Evolutionary conservation across 352 stramenopile genomes (phyloP), one percentile per base, ranked within the genome.

Genomic region (Globisporangium carolinianum): DNA sequence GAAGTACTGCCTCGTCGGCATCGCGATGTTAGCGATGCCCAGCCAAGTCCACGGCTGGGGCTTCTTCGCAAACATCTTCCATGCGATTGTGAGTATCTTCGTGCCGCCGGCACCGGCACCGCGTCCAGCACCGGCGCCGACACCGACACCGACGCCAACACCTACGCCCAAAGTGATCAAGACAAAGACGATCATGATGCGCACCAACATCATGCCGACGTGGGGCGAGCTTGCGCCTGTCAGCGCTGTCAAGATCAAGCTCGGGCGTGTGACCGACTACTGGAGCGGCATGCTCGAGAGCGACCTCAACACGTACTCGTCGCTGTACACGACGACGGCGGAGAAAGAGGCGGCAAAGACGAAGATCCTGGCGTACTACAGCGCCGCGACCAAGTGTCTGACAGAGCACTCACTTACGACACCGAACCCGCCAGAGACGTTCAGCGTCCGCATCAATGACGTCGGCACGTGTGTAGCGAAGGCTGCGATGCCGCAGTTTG

Each of bases 131-230:
- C 53, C 53, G 14, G 8, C 47, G 2, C 55, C 55, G 15, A 15
- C 35, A n/a, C 54, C 46, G 9, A 18, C 47, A 7, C 47, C 55
- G 8, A 55, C 24, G 18, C 39, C 52, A 10, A 18, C 52, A 17
- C 51, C 51, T 6, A 56, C 51, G 0, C 12, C 51, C 12, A 56
- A 56, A 37, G 14, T 41, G 5, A 35, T 42, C 12, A 35, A 42
- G 53, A 43, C 53, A 12, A 57, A 57, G 53, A 57, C 24, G 24
- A 57, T 57, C 41, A 6, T 51, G 39, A 51, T 57, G 41, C 53
- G 53, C 24, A 32, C 18, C 41, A 51, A 12, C 18, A 57, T 57
- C 5, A 41, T 57, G 12, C 53, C 53, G 9, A 9, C 24, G 41
- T 57, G 53, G 53, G 17, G 7, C 0, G 53, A 57, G 18, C 41